These are phyloP conservation scores for Kwoniella europaea DNA, from an alignment of 768 basidiomycete genomes.

Conservation along the genomic window DNA sequence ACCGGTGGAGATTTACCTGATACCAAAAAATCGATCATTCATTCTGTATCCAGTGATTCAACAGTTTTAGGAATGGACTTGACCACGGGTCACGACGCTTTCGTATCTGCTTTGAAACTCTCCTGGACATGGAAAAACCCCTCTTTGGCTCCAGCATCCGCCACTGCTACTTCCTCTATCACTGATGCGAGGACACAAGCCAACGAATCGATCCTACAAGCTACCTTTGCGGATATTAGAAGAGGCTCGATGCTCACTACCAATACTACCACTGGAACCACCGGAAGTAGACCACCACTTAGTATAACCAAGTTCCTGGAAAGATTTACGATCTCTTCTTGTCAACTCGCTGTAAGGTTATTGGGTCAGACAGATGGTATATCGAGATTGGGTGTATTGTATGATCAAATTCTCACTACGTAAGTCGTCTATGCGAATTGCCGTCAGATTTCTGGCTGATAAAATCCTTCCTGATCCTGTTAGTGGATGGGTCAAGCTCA, in stretches of 20 bases:
- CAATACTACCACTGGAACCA: constrained; percentile 28
- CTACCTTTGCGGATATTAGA: constrained; percentile 34
- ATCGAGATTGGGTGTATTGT: constrained; percentile 54
- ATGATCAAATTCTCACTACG: constrained; percentile 59
- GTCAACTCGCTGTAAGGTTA: constrained; percentile 45
- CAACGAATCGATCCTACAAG: constrained; percentile 16
- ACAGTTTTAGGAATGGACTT: constrained; percentile 57
- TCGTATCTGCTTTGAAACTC: constrained; percentile 55
- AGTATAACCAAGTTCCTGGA: constrained; percentile 55
- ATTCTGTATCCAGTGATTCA: constrained; percentile 35
- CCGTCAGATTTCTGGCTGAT: constrained; percentile 6
- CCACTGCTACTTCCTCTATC: neutral
- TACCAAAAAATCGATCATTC: constrained; percentile 20
- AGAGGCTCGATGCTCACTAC: constrained; percentile 43
- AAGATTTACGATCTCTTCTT: constrained; percentile 47
- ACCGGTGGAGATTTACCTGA: constrained; percentile 25
- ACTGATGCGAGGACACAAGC: constrained; percentile 7
- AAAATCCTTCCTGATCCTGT: neutral
- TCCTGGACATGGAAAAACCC: constrained; percentile 57
- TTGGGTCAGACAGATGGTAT: constrained; percentile 50
- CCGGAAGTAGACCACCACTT: constrained; percentile 24
- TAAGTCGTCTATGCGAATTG: constrained; percentile 29
- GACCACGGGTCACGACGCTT: constrained; percentile 56
- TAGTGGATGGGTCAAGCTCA: constrained; percentile 52
- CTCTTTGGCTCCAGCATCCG: constrained; percentile 3